Conservation (phyloP, 2,329 filamentous ascomycete genomes). For the Aureobasidium namibiae region DNA sequence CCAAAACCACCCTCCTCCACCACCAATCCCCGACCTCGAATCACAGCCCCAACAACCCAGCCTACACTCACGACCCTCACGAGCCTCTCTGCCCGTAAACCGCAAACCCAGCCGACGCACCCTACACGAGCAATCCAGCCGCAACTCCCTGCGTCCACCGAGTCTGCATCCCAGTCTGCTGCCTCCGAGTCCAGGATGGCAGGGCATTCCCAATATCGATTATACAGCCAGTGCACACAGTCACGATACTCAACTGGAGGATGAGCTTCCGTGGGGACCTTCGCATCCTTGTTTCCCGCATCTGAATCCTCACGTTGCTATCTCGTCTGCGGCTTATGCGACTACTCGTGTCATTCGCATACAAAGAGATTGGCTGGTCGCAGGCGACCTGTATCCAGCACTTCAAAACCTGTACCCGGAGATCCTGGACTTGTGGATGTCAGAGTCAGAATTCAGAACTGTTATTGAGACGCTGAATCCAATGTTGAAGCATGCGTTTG, state of each 20-base stretch:
- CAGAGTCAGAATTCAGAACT: constrained; percentile 76
- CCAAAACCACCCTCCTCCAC: constrained; percentile 17
- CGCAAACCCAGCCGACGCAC: constrained; percentile 24
- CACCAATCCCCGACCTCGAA: constrained; percentile 19
- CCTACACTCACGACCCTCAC: constrained; percentile 20
- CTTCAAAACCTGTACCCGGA: constrained; percentile 96
- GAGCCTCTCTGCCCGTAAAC: constrained; percentile 26
- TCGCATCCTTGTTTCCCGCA: constrained; percentile 93
- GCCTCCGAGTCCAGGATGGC: not conserved
- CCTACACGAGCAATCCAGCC: constrained; percentile 23
- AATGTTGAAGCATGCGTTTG: constrained; percentile 67
- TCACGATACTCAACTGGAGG: constrained; percentile 49
- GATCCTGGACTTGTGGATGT: constrained; percentile 78
- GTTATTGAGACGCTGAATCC: constrained; percentile 76
- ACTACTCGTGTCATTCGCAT: constrained; percentile 87
- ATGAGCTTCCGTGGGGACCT: constrained; percentile 81
- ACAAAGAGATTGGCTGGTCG: constrained; percentile 77
- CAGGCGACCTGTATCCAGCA: constrained; percentile 82
- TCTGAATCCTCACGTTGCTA: constrained; percentile 79
- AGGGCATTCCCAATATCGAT: not conserved
- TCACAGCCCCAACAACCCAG: constrained; percentile 15
- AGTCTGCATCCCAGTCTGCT: not conserved
- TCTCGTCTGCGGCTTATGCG: constrained; percentile 63
- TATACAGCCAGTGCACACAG: constrained; percentile 10
- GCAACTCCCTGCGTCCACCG: constrained; percentile 19